Evolutionary conservation across 2,329 filamentous ascomycete genomes (phyloP).

Genomic region (Fusarium nelsonii): DNA sequence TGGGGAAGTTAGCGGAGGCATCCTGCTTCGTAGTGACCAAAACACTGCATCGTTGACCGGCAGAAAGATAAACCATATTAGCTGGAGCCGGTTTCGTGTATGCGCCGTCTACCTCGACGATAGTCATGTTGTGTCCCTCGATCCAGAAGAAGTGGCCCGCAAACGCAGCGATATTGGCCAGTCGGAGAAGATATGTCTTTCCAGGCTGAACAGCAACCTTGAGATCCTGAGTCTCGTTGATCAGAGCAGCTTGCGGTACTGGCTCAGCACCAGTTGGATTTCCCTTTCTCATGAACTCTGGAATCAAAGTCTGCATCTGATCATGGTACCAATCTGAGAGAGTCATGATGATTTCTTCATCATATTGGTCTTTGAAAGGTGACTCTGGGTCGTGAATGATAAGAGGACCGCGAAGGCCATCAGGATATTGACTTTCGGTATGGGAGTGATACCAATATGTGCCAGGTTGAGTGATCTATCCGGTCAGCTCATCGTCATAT

Average conservation of each 20-base stretch:
- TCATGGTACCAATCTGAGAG: conserved; percentile 81
- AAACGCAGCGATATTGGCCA: conserved; percentile 79
- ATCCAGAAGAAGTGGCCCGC: conserved; percentile 75
- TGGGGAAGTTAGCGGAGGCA: conserved; percentile 72
- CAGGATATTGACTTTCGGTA: conserved; percentile 75
- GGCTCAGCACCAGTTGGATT: conserved; percentile 73
- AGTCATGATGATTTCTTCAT: conserved; percentile 73
- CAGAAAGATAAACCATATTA: conserved; percentile 73
- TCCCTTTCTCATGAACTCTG: conserved; percentile 63
- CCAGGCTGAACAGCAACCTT: conserved; percentile 70
- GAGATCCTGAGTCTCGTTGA: conserved; percentile 77
- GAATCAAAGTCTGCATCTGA: conserved; percentile 61
- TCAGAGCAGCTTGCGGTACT: conserved; percentile 74
- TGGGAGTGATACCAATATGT: conserved; percentile 87
- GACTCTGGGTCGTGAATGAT: conserved; percentile 72
- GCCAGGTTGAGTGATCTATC: conserved; percentile 71
- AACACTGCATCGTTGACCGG: conserved; percentile 75
- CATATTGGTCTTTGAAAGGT: conserved; percentile 68
- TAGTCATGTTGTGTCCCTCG: conserved; percentile 74
- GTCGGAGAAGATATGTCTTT: conserved; percentile 63
- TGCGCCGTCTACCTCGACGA: conserved; percentile 80
- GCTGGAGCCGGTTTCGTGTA: conserved; percentile 72
- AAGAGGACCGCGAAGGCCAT: conserved; percentile 74
- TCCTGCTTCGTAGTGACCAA: conserved; percentile 72
- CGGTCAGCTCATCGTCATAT: background rate